Percentiles rank a stretch among this genome's conserved stretches.
Conservation (phyloP, 75 land plant species). For the Adiantum capillusveneris region DNA sequence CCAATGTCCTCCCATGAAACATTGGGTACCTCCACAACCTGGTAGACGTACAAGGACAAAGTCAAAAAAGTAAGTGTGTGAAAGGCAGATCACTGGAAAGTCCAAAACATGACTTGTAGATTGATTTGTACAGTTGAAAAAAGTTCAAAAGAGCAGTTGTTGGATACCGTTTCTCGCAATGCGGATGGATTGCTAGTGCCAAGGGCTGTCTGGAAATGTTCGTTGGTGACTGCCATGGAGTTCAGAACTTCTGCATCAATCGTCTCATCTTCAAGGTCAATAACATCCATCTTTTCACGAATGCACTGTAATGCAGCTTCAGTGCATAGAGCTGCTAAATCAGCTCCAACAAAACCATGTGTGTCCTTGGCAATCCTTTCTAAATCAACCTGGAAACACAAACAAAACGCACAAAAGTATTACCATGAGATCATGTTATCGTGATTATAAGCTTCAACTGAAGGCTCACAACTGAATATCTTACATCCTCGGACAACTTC, state of each 20-base stretch:
- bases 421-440: not conserved
- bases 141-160: too few species aligned
- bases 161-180: conserved; percentile 9
- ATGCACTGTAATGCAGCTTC: conserved; percentile 11
- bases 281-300: conserved; percentile 11
- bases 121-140: too few species aligned
- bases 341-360: conserved; percentile 12
- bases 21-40: conserved; percentile 18
- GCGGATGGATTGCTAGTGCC: conserved; percentile 11
- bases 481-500: conserved; percentile 8
- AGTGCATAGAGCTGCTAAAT: conserved; percentile 7
- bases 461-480: not conserved
- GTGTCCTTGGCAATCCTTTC: conserved; percentile 1
- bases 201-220: conserved; percentile 6
- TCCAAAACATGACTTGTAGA: not conserved
- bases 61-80: not conserved
- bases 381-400: conserved; percentile 4
- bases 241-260: conserved; percentile 27
- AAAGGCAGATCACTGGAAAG: not conserved
- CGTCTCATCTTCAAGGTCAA: conserved; percentile 12
- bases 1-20: conserved; percentile 16
- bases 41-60: too few species aligned
- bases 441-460: not conserved
- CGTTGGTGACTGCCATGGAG: conserved; percentile 12
- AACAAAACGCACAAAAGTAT: not conserved